These are phyloP conservation scores for Quercus dentata DNA, from an alignment of 306 rosid species.

Conservation along the genomic window DNA sequence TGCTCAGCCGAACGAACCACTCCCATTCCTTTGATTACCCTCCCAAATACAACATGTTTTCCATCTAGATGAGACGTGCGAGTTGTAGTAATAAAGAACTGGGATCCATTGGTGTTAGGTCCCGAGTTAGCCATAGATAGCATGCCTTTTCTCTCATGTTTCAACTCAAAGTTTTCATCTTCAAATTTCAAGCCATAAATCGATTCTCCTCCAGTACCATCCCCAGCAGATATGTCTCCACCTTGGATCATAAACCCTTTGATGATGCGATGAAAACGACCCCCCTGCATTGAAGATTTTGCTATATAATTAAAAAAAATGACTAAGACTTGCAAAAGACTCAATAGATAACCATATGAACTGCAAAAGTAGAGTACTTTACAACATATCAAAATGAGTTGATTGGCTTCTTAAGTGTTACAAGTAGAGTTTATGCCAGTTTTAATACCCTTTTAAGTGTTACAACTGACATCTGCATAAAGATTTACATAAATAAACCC, in stretches of 20 bases:
- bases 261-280: conserved; percentile 62
- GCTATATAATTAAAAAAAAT: neutral
- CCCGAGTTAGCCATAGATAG: conserved; percentile 71
- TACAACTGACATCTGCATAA: too few species aligned
- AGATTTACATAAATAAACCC: too few species aligned
- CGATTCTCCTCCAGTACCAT: conserved; percentile 79
- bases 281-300: conserved; percentile 28
- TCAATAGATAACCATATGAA: neutral
- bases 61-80: conserved; percentile 71
- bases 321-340: neutral
- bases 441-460: too few species aligned
- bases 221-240: conserved; percentile 61
- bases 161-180: conserved; percentile 66
- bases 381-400: neutral
- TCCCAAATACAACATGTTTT: conserved; percentile 74
- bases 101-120: conserved; percentile 63
- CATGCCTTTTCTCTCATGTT: conserved; percentile 77
- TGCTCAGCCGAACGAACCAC: conserved; percentile 64
- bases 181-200: conserved; percentile 65
- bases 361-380: neutral
- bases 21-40: conserved; percentile 70
- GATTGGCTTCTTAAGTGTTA: neutral
- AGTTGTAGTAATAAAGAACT: conserved; percentile 54
- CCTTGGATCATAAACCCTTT: conserved; percentile 85
- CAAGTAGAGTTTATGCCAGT: neutral